Evolutionary conservation across 192 early-diverging fungal species (phyloP), one percentile per base, ranked within the genome.

Genomic region (Dispira simplex): DNA sequence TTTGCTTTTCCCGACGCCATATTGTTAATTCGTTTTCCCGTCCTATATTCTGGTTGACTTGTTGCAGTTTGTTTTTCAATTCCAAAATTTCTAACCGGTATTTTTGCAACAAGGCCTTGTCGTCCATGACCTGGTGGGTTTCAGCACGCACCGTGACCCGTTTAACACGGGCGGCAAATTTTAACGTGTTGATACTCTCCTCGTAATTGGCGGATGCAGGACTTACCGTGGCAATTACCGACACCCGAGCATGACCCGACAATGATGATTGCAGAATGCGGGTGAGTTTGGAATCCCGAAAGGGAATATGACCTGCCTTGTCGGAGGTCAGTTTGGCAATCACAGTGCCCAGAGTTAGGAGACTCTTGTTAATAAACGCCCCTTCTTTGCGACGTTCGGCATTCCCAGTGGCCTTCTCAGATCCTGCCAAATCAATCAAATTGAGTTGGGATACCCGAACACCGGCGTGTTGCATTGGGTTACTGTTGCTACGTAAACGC

Each of bases 371-470:
- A 68, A 93, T 93, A 65, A 75, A 90, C 11, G 85, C 82, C 20
- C 88, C 91, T 66, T 93, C 91, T 69, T 90, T 90, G 47, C 90
- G 77, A 43, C 90, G 73, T 28, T 85, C 84, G 12, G 70, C 71
- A 39, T 86, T 79, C 10, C 83, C 79, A 0, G 82, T 73, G 0
- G 85, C 91, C 65, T 91, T 89, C 71, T 95, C 92, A 14, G 85
- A 87, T 32, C 92, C 92, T 18, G 90, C 90, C 64, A 95, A 70
- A 74, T 95, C 92, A 59, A 95, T 90, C 48, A 95, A 77, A 67
- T 92, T 93, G 74, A 73, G 69, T 47, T 62, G 46, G 9, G 64
- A 68, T 74, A 71, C 48, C 68, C 73, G 28, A 67, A 83, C 23
- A 74, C 73, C 18, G 39, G 64, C 16, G 44, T 46, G 11, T 47